Evolutionary conservation across 2,329 filamentous ascomycete genomes (phyloP).

Genomic region (Venturia asperata): DNA sequence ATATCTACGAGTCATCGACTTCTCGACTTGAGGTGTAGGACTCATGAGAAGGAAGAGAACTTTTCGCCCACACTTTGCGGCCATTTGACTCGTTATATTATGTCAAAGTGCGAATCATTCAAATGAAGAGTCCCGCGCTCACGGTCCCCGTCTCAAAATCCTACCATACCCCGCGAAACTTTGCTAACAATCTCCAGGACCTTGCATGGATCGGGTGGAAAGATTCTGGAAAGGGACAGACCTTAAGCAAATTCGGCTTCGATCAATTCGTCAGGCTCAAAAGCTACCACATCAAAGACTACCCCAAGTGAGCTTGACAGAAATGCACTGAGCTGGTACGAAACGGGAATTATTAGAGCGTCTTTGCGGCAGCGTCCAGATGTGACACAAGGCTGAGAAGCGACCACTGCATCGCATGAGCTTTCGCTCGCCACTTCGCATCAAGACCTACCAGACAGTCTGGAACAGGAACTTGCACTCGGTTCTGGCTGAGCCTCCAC

Average conservation of each 20-base stretch:
- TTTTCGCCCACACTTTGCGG: background rate
- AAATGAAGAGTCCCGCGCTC: background rate
- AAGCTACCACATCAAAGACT: constrained; percentile 88
- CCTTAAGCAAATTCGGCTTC: constrained; percentile 82
- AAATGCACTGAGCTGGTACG: background rate
- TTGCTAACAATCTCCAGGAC: constrained; percentile 48
- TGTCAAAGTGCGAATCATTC: background rate
- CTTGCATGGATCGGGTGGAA: constrained; percentile 98
- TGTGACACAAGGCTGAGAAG: background rate
- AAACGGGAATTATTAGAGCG: background rate
- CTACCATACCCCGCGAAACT: background rate
- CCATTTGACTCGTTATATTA: background rate
- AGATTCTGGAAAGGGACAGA: constrained; percentile 88
- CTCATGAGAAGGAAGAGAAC: background rate
- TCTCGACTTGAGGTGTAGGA: background rate
- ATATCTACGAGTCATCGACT: background rate
- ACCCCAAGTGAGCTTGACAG: constrained; percentile 43
- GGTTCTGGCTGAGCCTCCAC: background rate
- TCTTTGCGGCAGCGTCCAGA: background rate
- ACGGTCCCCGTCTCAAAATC: background rate
- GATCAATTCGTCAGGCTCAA: constrained; percentile 95
- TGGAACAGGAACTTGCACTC: background rate
- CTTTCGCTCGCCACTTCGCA: no score
- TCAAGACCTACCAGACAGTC: background rate
- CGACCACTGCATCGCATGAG: background rate